These are phyloP conservation scores for Podospora conica DNA, from an alignment of 495 filamentous ascomycete genomes.

Conservation along the genomic window DNA sequence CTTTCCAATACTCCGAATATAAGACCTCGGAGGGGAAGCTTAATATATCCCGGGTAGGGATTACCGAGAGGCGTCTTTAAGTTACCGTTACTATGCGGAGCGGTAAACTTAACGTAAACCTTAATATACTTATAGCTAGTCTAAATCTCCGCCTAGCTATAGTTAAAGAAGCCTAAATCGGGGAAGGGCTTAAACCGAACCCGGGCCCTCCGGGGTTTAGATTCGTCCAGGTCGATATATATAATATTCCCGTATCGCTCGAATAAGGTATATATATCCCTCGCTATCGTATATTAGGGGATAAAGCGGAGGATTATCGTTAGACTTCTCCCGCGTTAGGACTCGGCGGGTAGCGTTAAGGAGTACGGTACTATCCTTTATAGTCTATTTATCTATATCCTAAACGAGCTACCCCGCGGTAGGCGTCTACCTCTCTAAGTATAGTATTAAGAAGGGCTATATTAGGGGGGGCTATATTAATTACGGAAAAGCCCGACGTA, in stretches of 20 bases:
- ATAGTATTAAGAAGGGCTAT: neutral
- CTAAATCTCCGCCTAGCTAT: conserved; percentile 12
- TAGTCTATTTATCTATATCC: neutral
- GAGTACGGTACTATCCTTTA: neutral
- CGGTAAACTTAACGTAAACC: conserved; percentile 11
- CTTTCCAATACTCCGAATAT: conserved; percentile 51
- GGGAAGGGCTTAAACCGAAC: conserved; percentile 38
- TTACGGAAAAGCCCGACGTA: neutral
- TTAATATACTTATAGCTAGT: neutral
- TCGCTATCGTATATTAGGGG: conserved; percentile 18
- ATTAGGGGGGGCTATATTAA: too few species aligned
- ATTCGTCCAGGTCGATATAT: conserved; percentile 31
- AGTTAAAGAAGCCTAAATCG: conserved; percentile 13
- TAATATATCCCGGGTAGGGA: conserved; percentile 23
- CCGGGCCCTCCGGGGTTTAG: conserved; percentile 16
- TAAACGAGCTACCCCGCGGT: neutral
- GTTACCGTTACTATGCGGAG: neutral
- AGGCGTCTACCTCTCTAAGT: neutral
- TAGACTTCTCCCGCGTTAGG: conserved; percentile 20
- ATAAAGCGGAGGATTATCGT: conserved; percentile 23
- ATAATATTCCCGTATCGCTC: conserved; percentile 25
- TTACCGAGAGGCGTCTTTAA: conserved; percentile 25
- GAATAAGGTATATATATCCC: conserved; percentile 25
- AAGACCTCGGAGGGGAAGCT: conserved; percentile 29
- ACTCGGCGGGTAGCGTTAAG: conserved; percentile 11